Base-by-base conservation (phyloP, 2,329 filamentous ascomycete genomes). In the Rachicladosporium sp. region DNA sequence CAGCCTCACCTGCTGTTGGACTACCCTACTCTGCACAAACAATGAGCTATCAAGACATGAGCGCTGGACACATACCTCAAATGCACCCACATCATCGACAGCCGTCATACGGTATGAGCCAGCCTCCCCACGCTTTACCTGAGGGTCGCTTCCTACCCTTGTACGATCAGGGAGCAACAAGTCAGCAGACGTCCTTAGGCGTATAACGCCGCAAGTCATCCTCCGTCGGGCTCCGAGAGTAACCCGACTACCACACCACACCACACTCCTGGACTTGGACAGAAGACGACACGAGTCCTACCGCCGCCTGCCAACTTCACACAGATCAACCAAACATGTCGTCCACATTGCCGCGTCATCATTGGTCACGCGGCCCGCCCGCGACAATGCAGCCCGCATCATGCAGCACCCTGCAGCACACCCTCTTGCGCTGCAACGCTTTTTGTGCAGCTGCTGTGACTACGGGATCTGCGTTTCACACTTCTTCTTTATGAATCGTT, bases 71-170 rank as follows among this genome's bases (percentile, higher is more conserved):
- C 23, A 31, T 31, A 33, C 23, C 23, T 27, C 23, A 27, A 27
- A 27, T 27, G 23, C 23, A 27, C 23, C 35, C 32, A 32, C 48
- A 48, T 37, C 50, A 51, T 29, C 48, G 51, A 31, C 41, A 54
- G 32, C 48, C 51, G 21, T 50, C 53, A n/a, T 46, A 54, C 11
- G 30, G 34, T 15, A 35, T 35, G 10, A 33, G 27, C 15, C 33
- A 36, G 35, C 51, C 54, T 8, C 45, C 47, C 21, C 49, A 52
- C 31, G 37, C 50, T 15, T 51, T 55, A 45, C 44, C 52, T 12
- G 50, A 56, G 38, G 46, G 46, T 37, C 52, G 51, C 33, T 58
- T 57, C 44, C 53, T 56, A 44, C 53, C 55, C 45, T 47, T 58
- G 47, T 53, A 57, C 44, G 52, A 54, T 43, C 56, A 58, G 49